Conservation (phyloP, 2,329 filamentous ascomycete species). For the Teratosphaeria epicoccoides region DNA sequence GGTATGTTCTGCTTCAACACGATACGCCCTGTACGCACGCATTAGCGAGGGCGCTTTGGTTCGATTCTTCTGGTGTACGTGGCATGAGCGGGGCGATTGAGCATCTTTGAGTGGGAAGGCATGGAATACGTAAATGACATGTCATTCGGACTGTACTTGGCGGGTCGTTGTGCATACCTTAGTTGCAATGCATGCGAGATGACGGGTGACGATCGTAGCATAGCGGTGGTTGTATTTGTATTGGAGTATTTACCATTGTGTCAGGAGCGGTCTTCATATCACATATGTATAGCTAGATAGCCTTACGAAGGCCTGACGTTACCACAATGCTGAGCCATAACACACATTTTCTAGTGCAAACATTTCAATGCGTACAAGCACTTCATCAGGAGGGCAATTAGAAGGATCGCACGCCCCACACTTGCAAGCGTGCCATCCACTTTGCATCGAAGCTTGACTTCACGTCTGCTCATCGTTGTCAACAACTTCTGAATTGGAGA, state of each 20-base stretch:
- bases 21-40: not conserved
- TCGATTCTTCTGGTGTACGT: not conserved
- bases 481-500: no score
- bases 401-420: no score
- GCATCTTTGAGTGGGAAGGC: not conserved
- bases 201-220: not conserved
- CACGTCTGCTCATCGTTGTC: not conserved
- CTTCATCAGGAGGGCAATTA: no score
- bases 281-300: not conserved
- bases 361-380: no score
- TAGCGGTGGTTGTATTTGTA: not conserved
- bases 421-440: not conserved
- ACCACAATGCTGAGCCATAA: no score
- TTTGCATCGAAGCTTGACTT: not conserved
- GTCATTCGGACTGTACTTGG: not conserved
- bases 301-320: not conserved
- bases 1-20: not conserved
- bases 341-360: no score
- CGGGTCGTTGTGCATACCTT: not conserved
- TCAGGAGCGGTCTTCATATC: not conserved
- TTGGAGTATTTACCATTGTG: not conserved
- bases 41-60: not conserved
- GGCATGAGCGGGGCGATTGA: not conserved
- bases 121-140: not conserved
- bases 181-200: not conserved